Base-by-base conservation (phyloP, 202 grass and related monocot genomes). In the Schoenoplectus tabernaemontani region DNA sequence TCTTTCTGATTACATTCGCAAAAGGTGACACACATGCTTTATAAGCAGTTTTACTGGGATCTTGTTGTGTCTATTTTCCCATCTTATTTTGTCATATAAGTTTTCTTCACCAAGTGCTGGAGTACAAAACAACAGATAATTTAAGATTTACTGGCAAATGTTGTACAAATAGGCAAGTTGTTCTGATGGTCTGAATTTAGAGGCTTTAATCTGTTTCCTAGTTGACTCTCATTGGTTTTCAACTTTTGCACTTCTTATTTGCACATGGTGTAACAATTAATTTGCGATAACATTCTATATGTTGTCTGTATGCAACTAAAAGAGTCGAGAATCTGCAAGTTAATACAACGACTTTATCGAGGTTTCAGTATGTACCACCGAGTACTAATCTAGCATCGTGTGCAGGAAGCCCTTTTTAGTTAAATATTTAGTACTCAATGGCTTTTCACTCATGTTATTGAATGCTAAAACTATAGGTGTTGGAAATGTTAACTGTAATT, bases 1-100 rank as follows among this genome's bases (percentile, higher is more conserved):
- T 85, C 84, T 85, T 88, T 92, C 89, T 5, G 90, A 92, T 79
- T 90, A 88, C 83, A 84, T 42, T 79, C 57, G 65, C 24, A 88
- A 82, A 83, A 83, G 80, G 37, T 85, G 38, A 75, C 15, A 44
- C 9, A 36, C 28, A 36, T 75, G 28, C 67, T 20, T 67, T 43
- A 3, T 43, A 68, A 68, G 36, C n/a, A 20, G 15, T 26, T n/a
- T 73, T 53, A 74, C 11, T 28, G 68, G 43, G 24, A 30, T 42
- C 22, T 32, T 72, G 22, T 43, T 3, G 24, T 50, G 41, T 70
- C 26, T 50, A 12, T 73, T 16, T 71, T 48, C 43, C 22, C 15
- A 44, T 13, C 22, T 46, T 46, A 6, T 43, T 71, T 24, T 28
- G 3, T 28, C 10, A n/a, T 53, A 53, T 3, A 54, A 75, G 42